Conservation (phyloP, 2,329 filamentous ascomycete species). For the Microcera coccophila region DNA sequence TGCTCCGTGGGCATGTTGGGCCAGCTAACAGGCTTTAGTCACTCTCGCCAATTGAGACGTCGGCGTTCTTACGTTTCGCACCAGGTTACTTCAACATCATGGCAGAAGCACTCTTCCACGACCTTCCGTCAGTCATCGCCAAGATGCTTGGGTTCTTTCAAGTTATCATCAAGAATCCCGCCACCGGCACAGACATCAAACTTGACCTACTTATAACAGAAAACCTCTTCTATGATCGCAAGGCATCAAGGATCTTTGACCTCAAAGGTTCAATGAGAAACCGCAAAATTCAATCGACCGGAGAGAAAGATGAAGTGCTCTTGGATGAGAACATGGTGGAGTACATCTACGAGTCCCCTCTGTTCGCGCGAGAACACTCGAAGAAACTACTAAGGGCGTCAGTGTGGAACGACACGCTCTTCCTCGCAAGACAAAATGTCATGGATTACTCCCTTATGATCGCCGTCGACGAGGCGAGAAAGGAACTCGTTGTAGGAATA, state of each 20-base stretch:
- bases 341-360: slow-evolving; percentile 94
- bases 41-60: slow-evolving; percentile 83
- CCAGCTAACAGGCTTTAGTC: slow-evolving; percentile 50
- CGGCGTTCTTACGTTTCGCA: slow-evolving; percentile 90
- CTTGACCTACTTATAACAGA: slow-evolving; percentile 95
- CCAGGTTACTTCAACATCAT: slow-evolving; percentile 98
- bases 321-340: slow-evolving; percentile 99
- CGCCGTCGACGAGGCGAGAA: slow-evolving; percentile 83
- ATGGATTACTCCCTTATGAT: slow-evolving; percentile 99
- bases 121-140: slow-evolving; percentile 90
- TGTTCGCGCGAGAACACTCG: slow-evolving; percentile 92
- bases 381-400: slow-evolving; percentile 89
- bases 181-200: slow-evolving; percentile 88
- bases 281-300: slow-evolving; percentile 92
- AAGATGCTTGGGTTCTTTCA: slow-evolving; percentile 99
- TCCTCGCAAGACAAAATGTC: slow-evolving; percentile 89
- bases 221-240: slow-evolving; percentile 94
- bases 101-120: slow-evolving; percentile 92
- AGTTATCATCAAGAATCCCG: slow-evolving; percentile 91
- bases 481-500: slow-evolving; percentile 93
- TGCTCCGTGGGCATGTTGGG: not conserved
- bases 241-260: slow-evolving; percentile 86
- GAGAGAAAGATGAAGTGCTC: slow-evolving; percentile 92
- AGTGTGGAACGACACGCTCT: slow-evolving; percentile 97
- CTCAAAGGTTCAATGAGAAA: slow-evolving; percentile 98